Conservation (phyloP, 768 basidiomycete species). For the Suillus weaverae region DNA sequence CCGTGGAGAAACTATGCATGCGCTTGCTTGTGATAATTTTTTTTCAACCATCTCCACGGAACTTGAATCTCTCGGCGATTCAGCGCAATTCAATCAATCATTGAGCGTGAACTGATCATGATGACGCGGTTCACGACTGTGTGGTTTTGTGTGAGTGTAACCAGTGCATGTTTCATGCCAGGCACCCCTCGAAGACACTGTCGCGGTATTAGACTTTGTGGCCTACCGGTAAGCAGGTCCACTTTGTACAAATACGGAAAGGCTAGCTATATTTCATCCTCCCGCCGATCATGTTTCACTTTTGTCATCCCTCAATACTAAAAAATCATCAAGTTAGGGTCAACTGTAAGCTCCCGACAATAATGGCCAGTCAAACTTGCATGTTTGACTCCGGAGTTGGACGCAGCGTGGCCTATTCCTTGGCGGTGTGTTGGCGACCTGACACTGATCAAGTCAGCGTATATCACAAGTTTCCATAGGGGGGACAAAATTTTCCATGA, state of each 20-base stretch:
- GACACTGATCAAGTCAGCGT: not conserved
- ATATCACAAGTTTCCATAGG: constrained; percentile 15
- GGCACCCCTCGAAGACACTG: constrained; percentile 7
- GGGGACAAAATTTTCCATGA: constrained; percentile 17
- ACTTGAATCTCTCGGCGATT: constrained; percentile 3
- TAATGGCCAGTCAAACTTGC: not conserved
- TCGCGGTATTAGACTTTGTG: constrained; percentile 28
- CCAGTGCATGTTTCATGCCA: not conserved
- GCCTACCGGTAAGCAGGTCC: constrained; percentile 42
- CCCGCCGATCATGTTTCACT: constrained; percentile 53
- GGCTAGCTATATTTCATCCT: constrained; percentile 16
- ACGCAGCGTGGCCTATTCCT: not conserved
- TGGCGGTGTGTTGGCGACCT: not conserved
- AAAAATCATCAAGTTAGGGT: constrained; percentile 2
- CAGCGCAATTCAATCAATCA: not conserved
- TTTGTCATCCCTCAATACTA: constrained; percentile 26
- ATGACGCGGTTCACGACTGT: not conserved
- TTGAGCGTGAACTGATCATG: not conserved
- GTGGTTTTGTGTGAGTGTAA: not conserved
- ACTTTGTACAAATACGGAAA: constrained; percentile 38
- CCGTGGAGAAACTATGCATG: constrained; percentile 7
- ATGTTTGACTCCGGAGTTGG: not conserved
- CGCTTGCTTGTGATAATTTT: not conserved
- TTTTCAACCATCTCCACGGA: constrained; percentile 11
- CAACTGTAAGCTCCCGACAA: not conserved